phyloP scores from a whole-genome alignment of 176 grass and related monocot species.

The Pontederia paniculata region DNA sequence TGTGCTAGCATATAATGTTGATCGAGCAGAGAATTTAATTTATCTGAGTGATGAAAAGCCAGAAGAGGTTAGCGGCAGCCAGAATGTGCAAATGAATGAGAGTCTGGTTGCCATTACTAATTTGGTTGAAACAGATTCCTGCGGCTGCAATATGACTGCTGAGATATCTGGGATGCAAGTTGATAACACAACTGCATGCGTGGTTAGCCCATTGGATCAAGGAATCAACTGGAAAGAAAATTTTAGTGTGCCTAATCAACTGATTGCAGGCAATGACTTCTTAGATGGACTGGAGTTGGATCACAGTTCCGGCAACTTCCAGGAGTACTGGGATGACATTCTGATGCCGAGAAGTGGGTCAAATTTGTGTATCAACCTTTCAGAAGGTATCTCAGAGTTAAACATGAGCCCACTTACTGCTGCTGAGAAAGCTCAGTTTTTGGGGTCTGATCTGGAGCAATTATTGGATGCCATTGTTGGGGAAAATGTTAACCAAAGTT shows the following conservation, averaged over 20 bases:
- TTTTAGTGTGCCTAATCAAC: slow-evolving; percentile 1
- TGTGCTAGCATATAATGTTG: not conserved
- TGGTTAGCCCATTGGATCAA: not conserved
- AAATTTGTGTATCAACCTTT: slow-evolving; percentile 31
- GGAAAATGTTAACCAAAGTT: slow-evolving; percentile 11
- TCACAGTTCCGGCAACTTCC: slow-evolving; percentile 25
- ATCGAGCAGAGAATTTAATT: not conserved
- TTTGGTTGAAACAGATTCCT: slow-evolving; percentile 6
- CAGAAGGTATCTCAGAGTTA: slow-evolving; percentile 25
- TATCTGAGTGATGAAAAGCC: slow-evolving; percentile 1
- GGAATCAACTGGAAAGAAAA: slow-evolving; percentile 2
- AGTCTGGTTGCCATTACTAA: not conserved
- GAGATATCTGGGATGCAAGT: slow-evolving; percentile 20
- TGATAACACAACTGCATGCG: slow-evolving; percentile 12
- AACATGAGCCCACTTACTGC: slow-evolving; percentile 20
- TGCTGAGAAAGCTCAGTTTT: slow-evolving; percentile 28
- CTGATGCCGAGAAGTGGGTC: slow-evolving; percentile 25
- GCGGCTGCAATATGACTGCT: slow-evolving; percentile 20
- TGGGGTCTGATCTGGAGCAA: slow-evolving; percentile 53
- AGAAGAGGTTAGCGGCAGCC: too few species aligned
- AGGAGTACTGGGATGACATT: slow-evolving; percentile 59
- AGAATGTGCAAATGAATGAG: not conserved
- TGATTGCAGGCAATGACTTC: slow-evolving; percentile 19
- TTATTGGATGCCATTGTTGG: slow-evolving; percentile 36
- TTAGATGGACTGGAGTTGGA: slow-evolving; percentile 42